Conservation (phyloP, 805 yeast genomes). For the Martiniozyma abietophila region DNA sequence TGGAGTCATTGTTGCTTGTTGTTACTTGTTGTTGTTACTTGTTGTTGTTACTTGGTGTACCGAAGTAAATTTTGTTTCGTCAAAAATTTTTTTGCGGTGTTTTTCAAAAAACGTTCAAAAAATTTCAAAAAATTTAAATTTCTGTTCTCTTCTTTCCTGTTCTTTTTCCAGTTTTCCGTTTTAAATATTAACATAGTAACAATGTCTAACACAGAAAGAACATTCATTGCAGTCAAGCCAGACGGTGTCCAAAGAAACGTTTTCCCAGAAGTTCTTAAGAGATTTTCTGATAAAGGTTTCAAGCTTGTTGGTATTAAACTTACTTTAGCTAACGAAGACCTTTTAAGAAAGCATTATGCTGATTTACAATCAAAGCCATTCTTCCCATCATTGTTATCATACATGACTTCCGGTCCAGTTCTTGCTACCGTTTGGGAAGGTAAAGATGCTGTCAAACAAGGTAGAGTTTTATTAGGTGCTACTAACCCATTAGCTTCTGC, state of each 20-base stretch:
- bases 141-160: not conserved
- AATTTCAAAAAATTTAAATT: not conserved
- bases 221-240: slow-evolving; percentile 92
- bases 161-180: slow-evolving; percentile 1
- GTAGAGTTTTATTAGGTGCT: slow-evolving; percentile 96
- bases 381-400: slow-evolving; percentile 92
- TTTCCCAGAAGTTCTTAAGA: slow-evolving; percentile 76
- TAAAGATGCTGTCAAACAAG: slow-evolving; percentile 98
- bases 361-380: slow-evolving; percentile 95
- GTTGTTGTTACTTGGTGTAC: too few relatives aligned
- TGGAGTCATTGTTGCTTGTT: not conserved
- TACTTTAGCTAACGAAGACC: slow-evolving; percentile 74
- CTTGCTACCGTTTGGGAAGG: slow-evolving; percentile 99
- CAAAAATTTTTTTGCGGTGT: too few relatives aligned
- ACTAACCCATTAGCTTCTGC: slow-evolving; percentile 96
- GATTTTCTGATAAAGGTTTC: slow-evolving; percentile 97
- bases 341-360: slow-evolving; percentile 88
- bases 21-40: too few relatives aligned
- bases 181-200: slow-evolving; percentile 9
- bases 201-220: slow-evolving; percentile 70
- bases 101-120: too few relatives aligned
- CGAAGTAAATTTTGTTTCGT: too few relatives aligned
- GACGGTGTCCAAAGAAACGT: slow-evolving; percentile 99
- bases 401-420: slow-evolving; percentile 98
- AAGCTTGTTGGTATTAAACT: slow-evolving; percentile 95